Evolutionary conservation across 352 stramenopile genomes (phyloP).

Genomic region (Plasmopara muralis): DNA sequence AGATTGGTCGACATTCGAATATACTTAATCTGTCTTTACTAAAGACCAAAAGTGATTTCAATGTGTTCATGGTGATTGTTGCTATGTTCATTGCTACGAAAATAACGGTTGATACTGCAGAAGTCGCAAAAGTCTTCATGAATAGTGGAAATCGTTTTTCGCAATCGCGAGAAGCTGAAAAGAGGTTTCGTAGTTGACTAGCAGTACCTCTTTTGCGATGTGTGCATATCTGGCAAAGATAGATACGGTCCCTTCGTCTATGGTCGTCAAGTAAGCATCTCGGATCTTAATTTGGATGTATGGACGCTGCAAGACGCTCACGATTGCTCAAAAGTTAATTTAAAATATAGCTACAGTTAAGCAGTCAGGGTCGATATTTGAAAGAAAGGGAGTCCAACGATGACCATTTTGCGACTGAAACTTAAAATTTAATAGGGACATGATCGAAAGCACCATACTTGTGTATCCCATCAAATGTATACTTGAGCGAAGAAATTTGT

Average conservation of each 20-base stretch:
- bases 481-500: neutral
- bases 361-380: neutral
- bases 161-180: neutral
- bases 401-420: neutral
- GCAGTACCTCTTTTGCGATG: slow-evolving; percentile 1
- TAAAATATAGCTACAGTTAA: neutral
- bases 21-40: too few relatives aligned
- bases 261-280: slow-evolving; percentile 6
- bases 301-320: neutral
- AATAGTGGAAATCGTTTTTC: neutral
- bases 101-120: too few relatives aligned
- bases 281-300: neutral
- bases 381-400: neutral
- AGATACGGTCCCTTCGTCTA: slow-evolving; percentile 4
- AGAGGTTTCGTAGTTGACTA: neutral
- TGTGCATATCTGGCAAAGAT: slow-evolving; percentile 1
- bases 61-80: too few relatives aligned
- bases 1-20: too few relatives aligned
- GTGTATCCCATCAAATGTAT: neutral
- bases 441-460: neutral
- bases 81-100: too few relatives aligned
- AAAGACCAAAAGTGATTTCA: too few relatives aligned
- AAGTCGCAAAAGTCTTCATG: too few relatives aligned
- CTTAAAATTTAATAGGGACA: neutral
- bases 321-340: neutral